Percentiles rank a stretch among this genome's conserved stretches.
Evolutionary conservation across 768 basidiomycete genomes (phyloP).

Genomic region (Cystobasidium onofrii): DNA sequence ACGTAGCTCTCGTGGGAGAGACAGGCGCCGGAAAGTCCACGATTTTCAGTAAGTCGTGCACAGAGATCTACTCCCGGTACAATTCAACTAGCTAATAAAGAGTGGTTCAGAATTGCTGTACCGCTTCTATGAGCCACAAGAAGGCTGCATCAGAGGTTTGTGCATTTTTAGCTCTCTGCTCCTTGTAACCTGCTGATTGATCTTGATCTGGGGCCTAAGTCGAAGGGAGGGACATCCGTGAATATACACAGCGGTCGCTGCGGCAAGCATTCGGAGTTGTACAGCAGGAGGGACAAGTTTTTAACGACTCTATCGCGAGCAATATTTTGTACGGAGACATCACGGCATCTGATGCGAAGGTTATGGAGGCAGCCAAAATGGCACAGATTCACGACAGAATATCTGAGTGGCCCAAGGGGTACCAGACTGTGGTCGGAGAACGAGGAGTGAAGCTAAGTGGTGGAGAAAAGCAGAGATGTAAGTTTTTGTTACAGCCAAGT

Average conservation of each 20-base stretch:
- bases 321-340: constrained; percentile 26
- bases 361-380: constrained; percentile 66
- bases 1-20: constrained; percentile 85
- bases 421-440: constrained; percentile 79
- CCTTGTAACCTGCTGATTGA: too few relatives aligned
- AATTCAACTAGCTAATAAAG: background rate
- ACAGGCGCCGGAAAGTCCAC: constrained; percentile 78
- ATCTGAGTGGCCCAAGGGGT: constrained; percentile 61
- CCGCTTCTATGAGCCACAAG: constrained; percentile 81
- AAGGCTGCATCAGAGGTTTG: constrained; percentile 49
- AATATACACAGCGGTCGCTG: constrained; percentile 71
- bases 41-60: constrained; percentile 8
- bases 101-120: constrained; percentile 53
- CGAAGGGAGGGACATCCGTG: constrained; percentile 72
- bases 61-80: background rate
- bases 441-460: constrained; percentile 79
- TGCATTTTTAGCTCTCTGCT: too few relatives aligned
- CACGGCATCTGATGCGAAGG: constrained; percentile 9
- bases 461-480: constrained; percentile 53
- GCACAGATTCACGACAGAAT: constrained; percentile 85
- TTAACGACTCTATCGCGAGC: constrained; percentile 34
- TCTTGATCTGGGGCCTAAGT: background rate
- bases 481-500: background rate
- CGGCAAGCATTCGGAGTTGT: constrained; percentile 79
- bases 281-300: constrained; percentile 53